Percentiles rank a stretch among this genome's conserved stretches.
Conservation (phyloP, 2,329 filamentous ascomycete genomes). For the Periconia sp. region DNA sequence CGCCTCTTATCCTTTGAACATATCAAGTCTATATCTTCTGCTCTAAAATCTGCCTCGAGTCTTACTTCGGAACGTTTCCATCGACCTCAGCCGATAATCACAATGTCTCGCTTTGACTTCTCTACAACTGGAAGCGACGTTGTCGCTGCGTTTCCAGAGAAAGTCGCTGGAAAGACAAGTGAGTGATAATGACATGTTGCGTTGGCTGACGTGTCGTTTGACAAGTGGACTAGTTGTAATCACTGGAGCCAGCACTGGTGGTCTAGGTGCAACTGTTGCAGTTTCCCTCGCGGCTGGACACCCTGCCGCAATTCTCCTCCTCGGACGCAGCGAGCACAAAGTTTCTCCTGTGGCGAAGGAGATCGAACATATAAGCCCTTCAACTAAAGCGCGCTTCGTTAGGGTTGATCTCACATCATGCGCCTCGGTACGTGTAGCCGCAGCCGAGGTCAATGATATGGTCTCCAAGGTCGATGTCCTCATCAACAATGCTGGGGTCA, state of each 20-base stretch:
- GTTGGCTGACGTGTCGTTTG: no score
- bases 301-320: neutral
- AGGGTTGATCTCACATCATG: constrained; percentile 39
- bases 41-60: no score
- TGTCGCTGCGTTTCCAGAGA: no score
- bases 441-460: constrained; percentile 44
- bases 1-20: no score
- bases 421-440: constrained; percentile 35
- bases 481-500: constrained; percentile 36
- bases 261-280: neutral
- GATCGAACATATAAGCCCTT: constrained; percentile 21
- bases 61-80: no score
- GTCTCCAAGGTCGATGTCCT: constrained; percentile 51
- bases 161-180: neutral
- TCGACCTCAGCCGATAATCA: no score
- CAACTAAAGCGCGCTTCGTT: constrained; percentile 31
- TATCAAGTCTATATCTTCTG: no score
- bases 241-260: neutral
- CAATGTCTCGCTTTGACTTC: no score
- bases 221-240: neutral
- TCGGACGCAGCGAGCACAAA: constrained; percentile 29
- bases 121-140: no score
- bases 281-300: neutral
- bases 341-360: constrained; percentile 39
- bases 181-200: neutral